These are phyloP conservation scores for Prunus yedoensis DNA, from an alignment of 331 rosid species.

Conservation along the genomic window DNA sequence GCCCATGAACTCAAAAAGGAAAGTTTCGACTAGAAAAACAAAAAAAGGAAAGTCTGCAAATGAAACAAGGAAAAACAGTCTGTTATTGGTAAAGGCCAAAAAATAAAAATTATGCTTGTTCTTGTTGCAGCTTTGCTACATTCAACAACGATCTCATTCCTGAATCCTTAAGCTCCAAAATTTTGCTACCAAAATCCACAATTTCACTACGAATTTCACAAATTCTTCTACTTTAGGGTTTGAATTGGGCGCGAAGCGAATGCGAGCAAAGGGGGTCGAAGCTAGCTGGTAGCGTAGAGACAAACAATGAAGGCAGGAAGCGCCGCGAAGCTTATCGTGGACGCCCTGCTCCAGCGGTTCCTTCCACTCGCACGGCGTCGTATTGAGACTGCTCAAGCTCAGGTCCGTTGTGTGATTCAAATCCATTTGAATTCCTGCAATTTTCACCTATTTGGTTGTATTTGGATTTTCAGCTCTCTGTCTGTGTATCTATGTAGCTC, in stretches of 20 bases:
- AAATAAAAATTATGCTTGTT: neutral
- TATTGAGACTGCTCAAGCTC: slow-evolving; percentile 99
- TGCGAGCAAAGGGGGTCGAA: slow-evolving; percentile 22
- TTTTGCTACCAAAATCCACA: neutral
- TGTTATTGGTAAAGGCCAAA: neutral
- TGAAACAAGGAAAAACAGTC: neutral
- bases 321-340: slow-evolving; percentile 97
- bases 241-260: slow-evolving; percentile 7
- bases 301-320: slow-evolving; percentile 80
- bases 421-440: neutral
- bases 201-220: neutral
- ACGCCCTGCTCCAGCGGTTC: slow-evolving; percentile 95
- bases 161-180: neutral
- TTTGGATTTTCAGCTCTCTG: neutral
- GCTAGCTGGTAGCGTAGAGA: neutral
- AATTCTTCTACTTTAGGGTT: slow-evolving; percentile 15
- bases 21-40: neutral
- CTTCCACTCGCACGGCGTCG: slow-evolving; percentile 99
- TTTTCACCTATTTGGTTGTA: neutral
- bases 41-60: neutral
- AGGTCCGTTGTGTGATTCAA: slow-evolving; percentile 34
- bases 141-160: neutral
- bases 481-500: neutral
- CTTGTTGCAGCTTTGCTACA: neutral
- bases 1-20: neutral